Evolutionary conservation across 495 filamentous ascomycete genomes (phyloP).

Genomic region (Hypoxylon perforatum): DNA sequence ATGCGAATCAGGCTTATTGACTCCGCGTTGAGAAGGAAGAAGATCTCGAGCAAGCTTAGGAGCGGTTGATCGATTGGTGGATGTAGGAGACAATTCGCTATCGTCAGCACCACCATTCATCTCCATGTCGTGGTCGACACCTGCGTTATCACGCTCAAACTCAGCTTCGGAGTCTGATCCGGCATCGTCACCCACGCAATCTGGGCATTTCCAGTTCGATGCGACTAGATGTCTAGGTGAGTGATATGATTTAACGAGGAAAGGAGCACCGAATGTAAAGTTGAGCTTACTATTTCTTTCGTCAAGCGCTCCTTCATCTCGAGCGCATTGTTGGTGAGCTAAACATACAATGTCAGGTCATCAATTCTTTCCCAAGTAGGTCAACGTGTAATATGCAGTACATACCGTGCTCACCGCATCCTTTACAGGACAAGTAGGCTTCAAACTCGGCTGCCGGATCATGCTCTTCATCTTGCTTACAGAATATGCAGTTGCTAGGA

Average conservation of each 20-base stretch:
- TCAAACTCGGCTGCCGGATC: constrained; percentile 91
- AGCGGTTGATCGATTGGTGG: constrained; percentile 56
- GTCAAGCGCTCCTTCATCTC: constrained; percentile 76
- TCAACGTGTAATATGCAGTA: constrained; percentile 47
- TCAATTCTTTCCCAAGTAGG: constrained; percentile 34
- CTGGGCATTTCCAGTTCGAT: constrained; percentile 81
- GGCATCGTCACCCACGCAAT: constrained; percentile 75
- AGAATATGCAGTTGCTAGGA: constrained; percentile 80
- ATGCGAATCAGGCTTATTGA: constrained; percentile 80
- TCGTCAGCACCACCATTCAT: constrained; percentile 43
- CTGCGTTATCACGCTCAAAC: constrained; percentile 51
- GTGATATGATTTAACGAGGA: constrained; percentile 3
- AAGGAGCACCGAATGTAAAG: background rate
- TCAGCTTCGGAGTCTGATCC: constrained; percentile 59
- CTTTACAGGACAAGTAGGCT: constrained; percentile 78
- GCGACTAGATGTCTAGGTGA: constrained; percentile 57
- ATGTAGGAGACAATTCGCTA: constrained; percentile 46
- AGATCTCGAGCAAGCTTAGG: constrained; percentile 76
- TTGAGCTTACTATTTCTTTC: constrained; percentile 48
- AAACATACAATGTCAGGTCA: constrained; percentile 54
- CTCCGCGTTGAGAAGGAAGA: constrained; percentile 75
- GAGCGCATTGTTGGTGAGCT: constrained; percentile 96
- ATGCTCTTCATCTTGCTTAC: constrained; percentile 82
- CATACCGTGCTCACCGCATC: constrained; percentile 92
- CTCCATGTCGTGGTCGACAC: constrained; percentile 46